Base-by-base conservation (phyloP, 768 basidiomycete species). In the Pisolithus sp. region DNA sequence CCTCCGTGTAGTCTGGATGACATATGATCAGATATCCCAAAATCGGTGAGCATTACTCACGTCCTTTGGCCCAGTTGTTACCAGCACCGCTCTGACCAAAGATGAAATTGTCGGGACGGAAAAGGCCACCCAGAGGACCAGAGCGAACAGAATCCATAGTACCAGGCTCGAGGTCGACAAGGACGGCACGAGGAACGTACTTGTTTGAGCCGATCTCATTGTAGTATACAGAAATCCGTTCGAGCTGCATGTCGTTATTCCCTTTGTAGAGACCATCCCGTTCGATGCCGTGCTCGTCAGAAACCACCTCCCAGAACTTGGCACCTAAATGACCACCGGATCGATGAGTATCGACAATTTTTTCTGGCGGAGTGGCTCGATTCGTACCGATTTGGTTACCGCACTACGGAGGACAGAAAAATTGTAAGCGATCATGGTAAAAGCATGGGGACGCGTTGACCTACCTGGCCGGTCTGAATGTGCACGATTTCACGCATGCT, bases 11-110 rank as follows among this genome's bases (percentile, higher is more conserved):
- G 69, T 92, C 66, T 67, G 23, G 3, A 7, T 15, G 2, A 20
- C 7, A 2, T 34, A 9, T 50, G 18, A 52, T 8, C 26, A 48
- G 45, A 34, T 34, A 47, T 23, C 20, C 23, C 20, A 18, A 34
- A 28, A 38, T 36, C 18, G 18, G 8, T 9, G 15, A 30, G 20
- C 49, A 41, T 4, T 37, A 88, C 91, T 81, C 66, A 93, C 88
- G 89, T 79, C 95, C 95, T 86, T 98, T 99, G 21, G 96, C 95
- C 96, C 96, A 98, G 77, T 98, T 98, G 83, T 99, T 97, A 67
- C 95, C 94, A 61, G 93, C 95, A 74, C 93, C 93, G 71, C 85
- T 93, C 73, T 98, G 95, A 51, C 93, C 95, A 59, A 94, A 96
- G 64, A 97, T 93, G 66, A 95, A 95, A 81, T 96, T 97, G 75